Conservation (phyloP, 768 basidiomycete species). For the Obba rivulosa region DNA sequence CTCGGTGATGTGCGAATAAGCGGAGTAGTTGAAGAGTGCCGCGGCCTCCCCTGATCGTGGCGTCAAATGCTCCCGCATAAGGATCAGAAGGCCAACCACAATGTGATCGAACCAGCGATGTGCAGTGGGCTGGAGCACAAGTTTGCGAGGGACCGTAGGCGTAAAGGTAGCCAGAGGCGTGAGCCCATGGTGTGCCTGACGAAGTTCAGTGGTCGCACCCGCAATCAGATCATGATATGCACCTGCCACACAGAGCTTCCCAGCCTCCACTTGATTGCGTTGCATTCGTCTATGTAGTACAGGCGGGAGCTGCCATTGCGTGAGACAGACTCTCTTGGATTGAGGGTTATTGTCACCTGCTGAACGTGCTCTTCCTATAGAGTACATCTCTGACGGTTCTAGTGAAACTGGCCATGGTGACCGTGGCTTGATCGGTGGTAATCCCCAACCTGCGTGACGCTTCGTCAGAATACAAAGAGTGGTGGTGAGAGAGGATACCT, state of each 20-base stretch:
- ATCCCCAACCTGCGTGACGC: constrained; percentile 9
- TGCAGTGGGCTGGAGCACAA: constrained; percentile 16
- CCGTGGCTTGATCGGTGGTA: constrained; percentile 8
- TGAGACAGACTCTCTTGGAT: background rate
- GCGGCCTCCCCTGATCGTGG: no score
- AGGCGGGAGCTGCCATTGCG: constrained; percentile 10
- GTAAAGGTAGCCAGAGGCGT: constrained; percentile 15
- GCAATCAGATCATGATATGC: background rate
- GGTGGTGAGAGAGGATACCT: constrained; percentile 2
- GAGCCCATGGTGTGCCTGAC: constrained; percentile 11
- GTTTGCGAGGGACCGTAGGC: constrained; percentile 11
- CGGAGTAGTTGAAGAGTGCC: no score
- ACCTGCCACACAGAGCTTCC: constrained; percentile 16
- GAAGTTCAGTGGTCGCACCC: background rate
- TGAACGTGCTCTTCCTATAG: constrained; percentile 10
- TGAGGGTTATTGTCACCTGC: constrained; percentile 7
- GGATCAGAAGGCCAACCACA: constrained; percentile 15
- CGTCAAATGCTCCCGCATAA: constrained; percentile 17
- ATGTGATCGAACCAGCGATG: constrained; percentile 18
- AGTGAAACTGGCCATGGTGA: constrained; percentile 12
- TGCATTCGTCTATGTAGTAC: constrained; percentile 17
- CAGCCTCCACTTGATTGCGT: constrained; percentile 18
- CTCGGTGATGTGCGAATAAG: no score
- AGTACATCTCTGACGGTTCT: constrained; percentile 12
- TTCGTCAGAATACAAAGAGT: background rate